A percentile compares a stretch with the other conserved stretches of the same genome.
These are phyloP conservation scores for Arabidopsis hybrid DNA, from an alignment of 441 rosid genomes.

Conservation along the genomic window DNA sequence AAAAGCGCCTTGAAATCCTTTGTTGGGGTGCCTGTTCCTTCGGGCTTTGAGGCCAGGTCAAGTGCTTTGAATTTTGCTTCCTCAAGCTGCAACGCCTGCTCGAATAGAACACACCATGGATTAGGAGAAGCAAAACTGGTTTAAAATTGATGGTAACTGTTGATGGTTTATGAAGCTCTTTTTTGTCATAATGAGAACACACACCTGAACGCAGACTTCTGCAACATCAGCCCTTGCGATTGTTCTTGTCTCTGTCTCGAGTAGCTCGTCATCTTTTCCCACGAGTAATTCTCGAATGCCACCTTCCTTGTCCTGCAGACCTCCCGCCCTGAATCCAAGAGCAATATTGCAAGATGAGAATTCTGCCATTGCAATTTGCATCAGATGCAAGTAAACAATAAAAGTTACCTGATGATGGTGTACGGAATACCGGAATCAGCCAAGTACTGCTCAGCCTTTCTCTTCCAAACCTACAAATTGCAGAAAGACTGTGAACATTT, in stretches of 20 bases:
- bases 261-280: slow-evolving; percentile 86
- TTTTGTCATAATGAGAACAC: slow-evolving; percentile 9
- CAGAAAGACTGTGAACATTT: slow-evolving; percentile 1
- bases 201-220: slow-evolving; percentile 85
- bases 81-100: slow-evolving; percentile 76
- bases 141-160: not conserved
- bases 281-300: slow-evolving; percentile 73
- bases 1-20: slow-evolving; percentile 85
- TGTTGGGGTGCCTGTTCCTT: slow-evolving; percentile 81
- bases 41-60: slow-evolving; percentile 89
- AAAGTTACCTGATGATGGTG: slow-evolving; percentile 74
- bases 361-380: not conserved
- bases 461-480: slow-evolving; percentile 80
- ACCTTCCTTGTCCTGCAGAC: slow-evolving; percentile 82
- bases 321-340: slow-evolving; percentile 68
- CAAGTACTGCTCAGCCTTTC: slow-evolving; percentile 92
- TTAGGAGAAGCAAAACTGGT: slow-evolving; percentile 1
- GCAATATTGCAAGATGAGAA: slow-evolving; percentile 3
- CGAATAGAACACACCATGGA: slow-evolving; percentile 4
- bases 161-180: not conserved
- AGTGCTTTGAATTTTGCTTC: slow-evolving; percentile 87
- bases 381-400: not conserved
- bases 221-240: slow-evolving; percentile 82
- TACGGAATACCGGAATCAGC: slow-evolving; percentile 82
- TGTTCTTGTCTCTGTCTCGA: slow-evolving; percentile 75